These are phyloP conservation scores for Tylopilus balloui DNA, from an alignment of 768 basidiomycete genomes.

Conservation along the genomic window DNA sequence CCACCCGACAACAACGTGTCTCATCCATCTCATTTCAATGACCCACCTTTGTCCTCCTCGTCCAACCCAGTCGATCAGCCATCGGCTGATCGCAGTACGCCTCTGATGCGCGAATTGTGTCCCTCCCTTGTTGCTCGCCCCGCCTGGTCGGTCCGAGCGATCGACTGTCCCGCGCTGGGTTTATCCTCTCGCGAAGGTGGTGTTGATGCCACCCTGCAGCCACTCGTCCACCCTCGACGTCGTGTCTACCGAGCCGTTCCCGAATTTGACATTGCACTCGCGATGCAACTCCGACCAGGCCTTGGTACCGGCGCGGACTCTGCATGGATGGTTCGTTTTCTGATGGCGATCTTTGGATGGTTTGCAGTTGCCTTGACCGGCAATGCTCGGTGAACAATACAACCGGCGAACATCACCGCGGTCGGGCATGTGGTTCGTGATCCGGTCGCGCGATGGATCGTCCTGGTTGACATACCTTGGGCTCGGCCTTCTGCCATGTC, in stretches of 20 bases:
- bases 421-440: not conserved
- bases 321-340: constrained; percentile 74
- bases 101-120: constrained; percentile 13
- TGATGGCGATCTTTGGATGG: constrained; percentile 81
- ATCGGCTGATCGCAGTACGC: constrained; percentile 7
- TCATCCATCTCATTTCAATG: constrained; percentile 5
- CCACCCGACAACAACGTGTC: constrained; percentile 13
- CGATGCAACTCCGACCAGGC: constrained; percentile 74
- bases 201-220: constrained; percentile 5
- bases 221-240: constrained; percentile 20
- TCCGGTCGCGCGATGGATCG: not conserved
- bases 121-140: constrained; percentile 18
- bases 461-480: not conserved
- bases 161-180: constrained; percentile 19
- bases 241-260: constrained; percentile 39
- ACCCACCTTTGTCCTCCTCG: constrained; percentile 11
- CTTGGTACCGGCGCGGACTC: constrained; percentile 67
- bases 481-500: not conserved
- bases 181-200: constrained; percentile 7
- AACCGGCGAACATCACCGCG: not conserved
- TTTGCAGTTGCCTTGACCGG: constrained; percentile 55
- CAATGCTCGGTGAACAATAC: constrained; percentile 17
- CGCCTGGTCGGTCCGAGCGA: constrained; percentile 31
- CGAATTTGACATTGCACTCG: constrained; percentile 61
- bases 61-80: constrained; percentile 7